A percentile compares a stretch with the other conserved stretches of the same genome.
phyloP scores from a whole-genome alignment of 768 basidiomycete species.

The Panellus pusillus region DNA sequence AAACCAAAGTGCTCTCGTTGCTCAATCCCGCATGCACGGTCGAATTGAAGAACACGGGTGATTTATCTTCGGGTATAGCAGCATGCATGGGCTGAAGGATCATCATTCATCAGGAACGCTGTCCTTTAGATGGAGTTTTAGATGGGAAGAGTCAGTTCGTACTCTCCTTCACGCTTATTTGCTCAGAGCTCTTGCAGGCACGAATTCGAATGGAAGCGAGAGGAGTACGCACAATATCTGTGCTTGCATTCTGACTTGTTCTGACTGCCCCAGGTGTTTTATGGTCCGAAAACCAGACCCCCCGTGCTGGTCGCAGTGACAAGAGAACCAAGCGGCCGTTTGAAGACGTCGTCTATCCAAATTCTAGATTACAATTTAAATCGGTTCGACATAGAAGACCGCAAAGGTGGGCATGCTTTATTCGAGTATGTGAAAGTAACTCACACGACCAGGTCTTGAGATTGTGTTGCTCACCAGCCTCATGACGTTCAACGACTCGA shows the following conservation, averaged over 20 bases:
- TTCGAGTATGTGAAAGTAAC: neutral
- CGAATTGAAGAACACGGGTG: conserved; percentile 71
- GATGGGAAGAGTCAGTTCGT: conserved; percentile 75
- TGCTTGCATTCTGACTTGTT: too few relatives aligned
- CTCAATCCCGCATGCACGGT: conserved; percentile 71
- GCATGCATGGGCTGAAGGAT: neutral
- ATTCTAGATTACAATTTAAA: conserved; percentile 85
- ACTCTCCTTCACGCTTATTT: neutral
- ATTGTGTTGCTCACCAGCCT: conserved; percentile 76
- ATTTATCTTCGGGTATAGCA: too few relatives aligned
- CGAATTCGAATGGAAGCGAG: conserved; percentile 83
- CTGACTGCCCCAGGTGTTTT: conserved; percentile 33
- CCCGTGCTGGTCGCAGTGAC: conserved; percentile 83
- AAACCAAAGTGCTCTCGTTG: conserved; percentile 73
- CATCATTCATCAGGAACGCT: conserved; percentile 69
- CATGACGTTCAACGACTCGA: conserved; percentile 73
- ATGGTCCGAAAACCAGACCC: conserved; percentile 74
- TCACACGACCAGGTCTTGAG: conserved; percentile 58
- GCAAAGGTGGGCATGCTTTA: conserved; percentile 40
- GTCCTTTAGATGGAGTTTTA: conserved; percentile 75
- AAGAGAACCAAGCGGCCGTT: conserved; percentile 67
- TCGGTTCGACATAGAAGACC: conserved; percentile 80
- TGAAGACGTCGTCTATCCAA: conserved; percentile 68
- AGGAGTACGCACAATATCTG: conserved; percentile 50
- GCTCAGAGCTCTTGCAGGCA: conserved; percentile 46